Evolutionary conservation across 2,329 filamentous ascomycete genomes (phyloP), one percentile per base, ranked within the genome.

Genomic region (Dactylellina drechsleri): DNA sequence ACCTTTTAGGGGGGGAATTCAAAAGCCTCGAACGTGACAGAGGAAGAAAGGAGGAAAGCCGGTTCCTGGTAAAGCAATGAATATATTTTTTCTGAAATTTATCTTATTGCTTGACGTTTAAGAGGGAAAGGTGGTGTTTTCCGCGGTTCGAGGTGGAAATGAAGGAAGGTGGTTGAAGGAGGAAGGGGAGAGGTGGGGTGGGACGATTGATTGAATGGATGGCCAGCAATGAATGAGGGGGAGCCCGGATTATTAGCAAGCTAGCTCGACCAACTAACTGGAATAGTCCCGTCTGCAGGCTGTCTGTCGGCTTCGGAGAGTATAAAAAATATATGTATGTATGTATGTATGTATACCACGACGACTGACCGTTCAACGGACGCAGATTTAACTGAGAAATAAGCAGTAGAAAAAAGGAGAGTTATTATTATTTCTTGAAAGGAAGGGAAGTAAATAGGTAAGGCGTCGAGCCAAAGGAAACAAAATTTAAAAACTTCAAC

Each of bases 151-250:
- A 50, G 13, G 53, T 53, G 26, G 47, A 67, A 66, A 61, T 61
- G 36, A 58, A 54, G 31, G 36, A 58, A 54, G 31, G 62, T 40
- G 23, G 66, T 60, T 47, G 57, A 70, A 47, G 31, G 10, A 16
- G n/a, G 47, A n/a, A 20, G 28, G 47, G 62, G 47, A 41, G 56
- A 75, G 66, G 71, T 68, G 64, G 64, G 71, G 71, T 68, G 64
- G 61, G 64, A 49, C 56, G 58, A 60, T 5, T 47, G 43, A n/a
- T 47, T 47, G 43, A 7, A 7, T 28, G 23, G 12, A 36, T 47
- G 57, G 41, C 20, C 45, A 75, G 65, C 62, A 64, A 23, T 62
- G 70, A 62, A 64, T 75, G 64, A 68, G 71, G 64, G 61, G 71
- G 62, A 68, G 31, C 31, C 31, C 58, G 53, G 50, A 64, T 75